These are phyloP conservation scores for Botryotinia globosa DNA, from an alignment of 2,329 filamentous ascomycete genomes.

Conservation along the genomic window DNA sequence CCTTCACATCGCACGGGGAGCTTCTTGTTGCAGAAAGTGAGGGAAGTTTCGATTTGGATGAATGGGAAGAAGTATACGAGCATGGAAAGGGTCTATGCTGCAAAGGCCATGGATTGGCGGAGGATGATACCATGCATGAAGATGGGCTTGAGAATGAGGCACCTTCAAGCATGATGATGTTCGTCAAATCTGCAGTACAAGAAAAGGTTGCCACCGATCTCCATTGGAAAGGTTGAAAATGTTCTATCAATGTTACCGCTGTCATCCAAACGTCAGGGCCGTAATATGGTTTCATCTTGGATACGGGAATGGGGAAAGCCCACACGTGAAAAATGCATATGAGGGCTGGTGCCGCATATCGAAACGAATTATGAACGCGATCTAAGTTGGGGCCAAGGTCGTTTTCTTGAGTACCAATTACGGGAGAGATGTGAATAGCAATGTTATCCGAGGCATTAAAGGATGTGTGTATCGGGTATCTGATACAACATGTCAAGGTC, in stretches of 20 bases:
- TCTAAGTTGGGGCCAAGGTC: not conserved
- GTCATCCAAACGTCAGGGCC: not conserved
- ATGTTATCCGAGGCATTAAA: constrained; percentile 6
- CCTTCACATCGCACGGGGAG: constrained; percentile 71
- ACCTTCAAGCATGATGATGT: constrained; percentile 50
- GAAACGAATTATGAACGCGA: not conserved
- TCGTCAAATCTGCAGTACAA: constrained; percentile 61
- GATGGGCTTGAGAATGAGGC: constrained; percentile 42
- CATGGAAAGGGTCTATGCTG: constrained; percentile 65
- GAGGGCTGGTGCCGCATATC: constrained; percentile 5
- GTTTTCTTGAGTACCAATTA: not conserved
- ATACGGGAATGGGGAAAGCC: constrained; percentile 1
- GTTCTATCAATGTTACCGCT: constrained; percentile 17
- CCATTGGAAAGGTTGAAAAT: constrained; percentile 50
- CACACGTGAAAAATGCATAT: constrained; percentile 2
- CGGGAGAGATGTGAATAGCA: constrained; percentile 8
- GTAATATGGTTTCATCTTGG: constrained; percentile 8
- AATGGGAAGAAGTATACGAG: constrained; percentile 71
- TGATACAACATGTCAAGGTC: constrained; percentile 7
- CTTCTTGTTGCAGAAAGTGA: constrained; percentile 79
- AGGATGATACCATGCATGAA: constrained; percentile 34
- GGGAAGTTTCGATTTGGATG: constrained; percentile 69
- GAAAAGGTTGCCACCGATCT: constrained; percentile 53
- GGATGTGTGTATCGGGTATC: constrained; percentile 8
- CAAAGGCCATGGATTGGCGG: constrained; percentile 37